Evolutionary conservation across 2,329 filamentous ascomycete species (phyloP), one percentile per base, ranked within the genome.

Genomic region (Colletotrichum magnum): DNA sequence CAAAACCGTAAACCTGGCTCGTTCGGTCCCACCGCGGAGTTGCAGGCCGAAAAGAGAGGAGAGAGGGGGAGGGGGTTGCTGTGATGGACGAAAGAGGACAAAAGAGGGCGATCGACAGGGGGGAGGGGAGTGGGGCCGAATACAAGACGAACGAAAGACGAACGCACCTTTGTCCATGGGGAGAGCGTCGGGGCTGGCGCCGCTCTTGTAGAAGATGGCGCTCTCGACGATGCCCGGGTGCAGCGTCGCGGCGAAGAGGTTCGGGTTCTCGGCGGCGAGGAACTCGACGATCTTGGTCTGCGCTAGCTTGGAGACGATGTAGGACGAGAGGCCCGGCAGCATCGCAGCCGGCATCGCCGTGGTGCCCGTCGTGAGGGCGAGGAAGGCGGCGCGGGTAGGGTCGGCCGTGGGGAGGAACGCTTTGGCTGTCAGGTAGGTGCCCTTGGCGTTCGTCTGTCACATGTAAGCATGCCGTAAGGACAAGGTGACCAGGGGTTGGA

Each of bases 391-490:
- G 24, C 70, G 69, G 13, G 65, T 15, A 47, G 71, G 53, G 66
- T 72, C 51, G 50, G 72, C 54, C 32, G 64, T 68, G 16, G 85
- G 84, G 13, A 89, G 77, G 71, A 89, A 87, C 2, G 81, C 78
- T 21, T 79, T 77, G 3, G 82, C 80, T 18, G 83, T 73, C 15
- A 86, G 78, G 50, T 85, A 85, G 0, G 80, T 75, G 0, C 87
- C 86, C 53, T 82, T 84, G 39, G 88, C 73, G 68, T 88, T 89
- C 63, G 87, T 82, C 54, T 60, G 45, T 41, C 56, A 47, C n/a
- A 52, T 57, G 62, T 60, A 51, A 65, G 56, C 47, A 28, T 16
- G 45, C 18, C 7, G 43, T 47, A 13, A 13, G 15, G 43, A 18
- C 15, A 7, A 16, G 43, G 43, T 47, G 43, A 36, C 32, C 32